Conservation (phyloP, 129 eudicot genomes). For the Flaveria trinervia region DNA sequence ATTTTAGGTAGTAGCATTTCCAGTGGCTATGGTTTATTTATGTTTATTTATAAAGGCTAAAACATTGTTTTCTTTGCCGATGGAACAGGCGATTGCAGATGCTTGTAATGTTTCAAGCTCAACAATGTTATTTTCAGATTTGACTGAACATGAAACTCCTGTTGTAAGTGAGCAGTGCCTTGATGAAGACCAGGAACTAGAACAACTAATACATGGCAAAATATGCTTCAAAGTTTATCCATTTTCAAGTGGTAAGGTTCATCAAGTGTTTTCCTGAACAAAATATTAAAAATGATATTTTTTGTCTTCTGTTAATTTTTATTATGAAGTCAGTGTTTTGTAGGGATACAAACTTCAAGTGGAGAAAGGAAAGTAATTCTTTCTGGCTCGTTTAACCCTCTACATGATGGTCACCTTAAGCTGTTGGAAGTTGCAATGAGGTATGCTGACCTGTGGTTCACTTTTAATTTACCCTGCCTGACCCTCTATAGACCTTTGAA, state of each 20-base stretch:
- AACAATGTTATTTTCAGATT: slow-evolving; percentile 39
- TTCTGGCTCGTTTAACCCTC: slow-evolving; percentile 90
- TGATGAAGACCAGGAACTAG: slow-evolving; percentile 76
- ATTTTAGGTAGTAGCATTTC: background rate
- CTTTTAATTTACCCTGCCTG: background rate
- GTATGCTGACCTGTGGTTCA: slow-evolving; percentile 39
- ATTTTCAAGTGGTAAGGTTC: slow-evolving; percentile 73
- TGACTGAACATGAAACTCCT: slow-evolving; percentile 64
- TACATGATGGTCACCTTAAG: slow-evolving; percentile 89
- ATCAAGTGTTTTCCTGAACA: slow-evolving; percentile 11
- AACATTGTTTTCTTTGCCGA: slow-evolving; percentile 16
- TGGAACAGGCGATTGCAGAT: slow-evolving; percentile 74
- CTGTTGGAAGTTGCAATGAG: slow-evolving; percentile 89
- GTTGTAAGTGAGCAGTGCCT: slow-evolving; percentile 53
- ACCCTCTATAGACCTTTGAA: background rate
- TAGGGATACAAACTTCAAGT: slow-evolving; percentile 49
- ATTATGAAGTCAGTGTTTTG: slow-evolving; percentile 52
- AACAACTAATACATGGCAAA: slow-evolving; percentile 74
- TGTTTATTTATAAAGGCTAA: slow-evolving; percentile 5
- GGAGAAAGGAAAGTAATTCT: slow-evolving; percentile 79
- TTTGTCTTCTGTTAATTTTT: slow-evolving; percentile 36
- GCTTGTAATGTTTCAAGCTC: slow-evolving; percentile 67
- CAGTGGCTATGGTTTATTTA: slow-evolving; percentile 17
- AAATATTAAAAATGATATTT: background rate
- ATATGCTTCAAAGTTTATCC: slow-evolving; percentile 86